A percentile compares a stretch with the other conserved stretches of the same genome.
Conservation (phyloP, 768 basidiomycete species). For the Nevesoporus exiguus region DNA sequence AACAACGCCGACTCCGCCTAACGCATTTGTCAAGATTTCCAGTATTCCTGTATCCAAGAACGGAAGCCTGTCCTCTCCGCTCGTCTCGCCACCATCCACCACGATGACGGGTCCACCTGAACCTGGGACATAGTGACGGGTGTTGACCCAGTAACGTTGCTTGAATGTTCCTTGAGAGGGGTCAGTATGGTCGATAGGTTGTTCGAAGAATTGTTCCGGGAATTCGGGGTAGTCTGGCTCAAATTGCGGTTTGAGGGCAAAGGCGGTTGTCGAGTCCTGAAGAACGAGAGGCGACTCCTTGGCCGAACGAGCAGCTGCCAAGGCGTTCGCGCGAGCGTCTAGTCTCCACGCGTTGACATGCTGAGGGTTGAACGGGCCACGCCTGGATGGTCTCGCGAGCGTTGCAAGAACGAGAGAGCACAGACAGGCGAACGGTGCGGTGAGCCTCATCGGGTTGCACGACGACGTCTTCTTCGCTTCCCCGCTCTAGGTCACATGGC, state of each 20-base stretch:
- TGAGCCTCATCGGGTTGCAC: constrained; percentile 17
- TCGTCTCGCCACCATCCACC: constrained; percentile 91
- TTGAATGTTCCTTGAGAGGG: constrained; percentile 59
- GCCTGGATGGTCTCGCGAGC: constrained; percentile 9
- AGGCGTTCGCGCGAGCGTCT: constrained; percentile 22
- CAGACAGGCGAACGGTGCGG: constrained; percentile 9
- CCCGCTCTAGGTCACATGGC: not conserved
- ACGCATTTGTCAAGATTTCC: constrained; percentile 79
- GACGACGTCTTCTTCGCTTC: not conserved
- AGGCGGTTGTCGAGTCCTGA: constrained; percentile 17
- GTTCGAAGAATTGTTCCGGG: constrained; percentile 66
- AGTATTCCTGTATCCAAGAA: constrained; percentile 75
- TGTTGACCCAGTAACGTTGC: constrained; percentile 93
- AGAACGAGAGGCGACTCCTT: constrained; percentile 19
- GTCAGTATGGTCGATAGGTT: constrained; percentile 83
- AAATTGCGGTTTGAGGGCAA: constrained; percentile 3
- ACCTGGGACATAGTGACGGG: constrained; percentile 70
- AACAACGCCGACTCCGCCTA: constrained; percentile 86
- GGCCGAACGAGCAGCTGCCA: constrained; percentile 11
- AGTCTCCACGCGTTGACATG: constrained; percentile 66
- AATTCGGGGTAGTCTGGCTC: constrained; percentile 38
- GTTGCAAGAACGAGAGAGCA: constrained; percentile 7
- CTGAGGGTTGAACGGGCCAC: constrained; percentile 45
- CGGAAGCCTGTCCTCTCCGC: constrained; percentile 60
- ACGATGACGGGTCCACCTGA: constrained; percentile 82